A percentile compares a stretch with the other conserved stretches of the same genome.
Evolutionary conservation across 257 asterid genomes (phyloP).

Genomic region (Nicotiana knightiana): DNA sequence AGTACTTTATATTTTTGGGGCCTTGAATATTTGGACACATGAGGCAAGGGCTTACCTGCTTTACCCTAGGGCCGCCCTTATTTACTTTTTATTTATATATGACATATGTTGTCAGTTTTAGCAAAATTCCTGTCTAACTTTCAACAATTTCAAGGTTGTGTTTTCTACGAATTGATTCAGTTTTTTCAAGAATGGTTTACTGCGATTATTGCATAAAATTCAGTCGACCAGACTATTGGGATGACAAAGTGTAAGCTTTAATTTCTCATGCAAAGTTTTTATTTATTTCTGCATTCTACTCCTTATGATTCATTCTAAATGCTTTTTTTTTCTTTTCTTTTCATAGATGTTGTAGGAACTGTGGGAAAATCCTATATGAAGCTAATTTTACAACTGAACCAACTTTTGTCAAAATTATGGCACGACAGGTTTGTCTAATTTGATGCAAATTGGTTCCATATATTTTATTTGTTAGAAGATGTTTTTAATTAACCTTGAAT

Average conservation of each 20-base stretch:
- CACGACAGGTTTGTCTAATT: neutral
- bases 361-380: neutral
- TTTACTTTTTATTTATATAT: no score
- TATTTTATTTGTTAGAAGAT: neutral
- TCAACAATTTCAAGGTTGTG: neutral
- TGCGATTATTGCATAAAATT: neutral
- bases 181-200: neutral
- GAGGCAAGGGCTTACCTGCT: no score
- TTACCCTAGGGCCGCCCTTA: no score
- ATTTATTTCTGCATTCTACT: neutral
- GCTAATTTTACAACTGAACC: neutral
- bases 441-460: neutral
- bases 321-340: neutral
- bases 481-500: no score
- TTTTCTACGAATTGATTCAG: neutral
- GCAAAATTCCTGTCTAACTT: no score
- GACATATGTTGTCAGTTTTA: no score
- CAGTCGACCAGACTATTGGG: neutral
- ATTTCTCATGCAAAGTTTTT: neutral
- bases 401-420: neutral
- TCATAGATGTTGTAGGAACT: neutral
- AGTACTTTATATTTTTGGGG: no score
- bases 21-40: no score
- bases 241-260: neutral
- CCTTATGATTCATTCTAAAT: neutral